phyloP scores from a whole-genome alignment of 2,329 filamentous ascomycete genomes.

The Fonsecaea multimorphosa region DNA sequence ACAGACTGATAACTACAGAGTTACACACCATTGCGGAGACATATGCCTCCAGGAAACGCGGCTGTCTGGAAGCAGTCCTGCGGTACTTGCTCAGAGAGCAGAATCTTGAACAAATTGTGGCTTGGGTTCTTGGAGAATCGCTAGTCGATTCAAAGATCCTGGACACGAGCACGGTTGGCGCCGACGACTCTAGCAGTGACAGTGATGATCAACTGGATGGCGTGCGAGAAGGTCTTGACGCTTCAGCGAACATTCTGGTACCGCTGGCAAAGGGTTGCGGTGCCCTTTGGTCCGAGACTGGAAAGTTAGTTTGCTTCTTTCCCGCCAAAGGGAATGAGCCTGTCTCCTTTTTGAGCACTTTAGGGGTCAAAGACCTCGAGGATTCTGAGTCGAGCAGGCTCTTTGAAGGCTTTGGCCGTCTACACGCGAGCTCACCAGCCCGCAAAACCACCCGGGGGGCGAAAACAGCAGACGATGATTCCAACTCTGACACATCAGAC shows the following conservation, averaged over 20 bases:
- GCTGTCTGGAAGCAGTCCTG: constrained; percentile 67
- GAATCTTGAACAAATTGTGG: constrained; percentile 62
- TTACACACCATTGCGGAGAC: constrained; percentile 62
- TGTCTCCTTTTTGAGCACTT: constrained; percentile 56
- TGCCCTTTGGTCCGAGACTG: constrained; percentile 63
- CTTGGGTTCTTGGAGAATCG: constrained; percentile 63
- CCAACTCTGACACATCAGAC: constrained; percentile 54
- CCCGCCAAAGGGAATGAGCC: constrained; percentile 59
- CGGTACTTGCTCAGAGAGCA: constrained; percentile 67
- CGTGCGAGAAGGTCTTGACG: constrained; percentile 40
- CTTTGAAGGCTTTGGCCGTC: constrained; percentile 68
- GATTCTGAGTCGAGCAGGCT: constrained; percentile 58
- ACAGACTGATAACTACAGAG: constrained; percentile 57
- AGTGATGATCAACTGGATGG: constrained; percentile 62
- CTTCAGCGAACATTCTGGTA: constrained; percentile 65
- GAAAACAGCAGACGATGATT: constrained; percentile 47
- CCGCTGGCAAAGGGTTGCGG: constrained; percentile 66
- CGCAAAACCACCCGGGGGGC: constrained; percentile 55
- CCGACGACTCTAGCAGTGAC: constrained; percentile 84
- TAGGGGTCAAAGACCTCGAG: constrained; percentile 57
- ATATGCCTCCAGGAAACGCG: constrained; percentile 59
- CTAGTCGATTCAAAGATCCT: constrained; percentile 57
- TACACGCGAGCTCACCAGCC: constrained; percentile 59
- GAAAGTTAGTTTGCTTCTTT: constrained; percentile 65
- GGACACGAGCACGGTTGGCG: constrained; percentile 54